These are phyloP conservation scores for Monosporascus sp. DNA, from an alignment of 2,329 filamentous ascomycete species.

Conservation along the genomic window DNA sequence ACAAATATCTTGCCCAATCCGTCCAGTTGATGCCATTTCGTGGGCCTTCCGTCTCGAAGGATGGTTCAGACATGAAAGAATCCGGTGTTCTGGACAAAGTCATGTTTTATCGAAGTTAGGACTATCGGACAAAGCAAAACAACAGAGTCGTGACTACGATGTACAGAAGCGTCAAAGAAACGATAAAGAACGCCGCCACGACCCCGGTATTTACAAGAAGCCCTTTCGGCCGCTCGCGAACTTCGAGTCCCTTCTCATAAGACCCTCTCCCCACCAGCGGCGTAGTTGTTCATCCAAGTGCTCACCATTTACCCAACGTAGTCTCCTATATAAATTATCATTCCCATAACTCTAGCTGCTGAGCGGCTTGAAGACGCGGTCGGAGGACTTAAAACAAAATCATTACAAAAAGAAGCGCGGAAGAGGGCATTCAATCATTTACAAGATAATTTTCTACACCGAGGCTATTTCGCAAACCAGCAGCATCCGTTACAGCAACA, in stretches of 20 bases:
- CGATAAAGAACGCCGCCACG: conserved; percentile 20
- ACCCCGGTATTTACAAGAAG: conserved; percentile 24
- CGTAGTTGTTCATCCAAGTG: conserved; percentile 22
- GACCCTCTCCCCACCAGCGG: conserved; percentile 17
- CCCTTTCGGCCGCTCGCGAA: conserved; percentile 14
- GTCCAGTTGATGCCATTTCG: conserved; percentile 3
- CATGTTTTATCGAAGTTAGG: conserved; percentile 13
- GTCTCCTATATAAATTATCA: conserved; percentile 12
- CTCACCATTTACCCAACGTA: conserved; percentile 19
- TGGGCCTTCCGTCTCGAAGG: conserved; percentile 7
- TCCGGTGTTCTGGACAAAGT: conserved; percentile 17
- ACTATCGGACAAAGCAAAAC: conserved; percentile 13
- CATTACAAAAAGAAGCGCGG: conserved; percentile 4
- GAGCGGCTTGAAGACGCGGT: conserved; percentile 22
- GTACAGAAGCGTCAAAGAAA: conserved; percentile 12
- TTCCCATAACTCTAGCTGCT: conserved; percentile 21
- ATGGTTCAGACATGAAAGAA: conserved; percentile 15
- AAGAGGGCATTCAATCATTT: conserved; percentile 6
- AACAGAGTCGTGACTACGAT: conserved; percentile 10
- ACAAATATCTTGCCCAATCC: conserved; percentile 5
- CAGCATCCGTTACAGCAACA: not conserved
- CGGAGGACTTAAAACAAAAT: conserved; percentile 16
- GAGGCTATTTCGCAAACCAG: conserved; percentile 1
- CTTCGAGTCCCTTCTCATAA: conserved; percentile 10
- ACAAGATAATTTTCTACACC: conserved; percentile 1